Evolutionary conservation across 202 grass and related monocot genomes (phyloP).

Genomic region (Zizania palustris): DNA sequence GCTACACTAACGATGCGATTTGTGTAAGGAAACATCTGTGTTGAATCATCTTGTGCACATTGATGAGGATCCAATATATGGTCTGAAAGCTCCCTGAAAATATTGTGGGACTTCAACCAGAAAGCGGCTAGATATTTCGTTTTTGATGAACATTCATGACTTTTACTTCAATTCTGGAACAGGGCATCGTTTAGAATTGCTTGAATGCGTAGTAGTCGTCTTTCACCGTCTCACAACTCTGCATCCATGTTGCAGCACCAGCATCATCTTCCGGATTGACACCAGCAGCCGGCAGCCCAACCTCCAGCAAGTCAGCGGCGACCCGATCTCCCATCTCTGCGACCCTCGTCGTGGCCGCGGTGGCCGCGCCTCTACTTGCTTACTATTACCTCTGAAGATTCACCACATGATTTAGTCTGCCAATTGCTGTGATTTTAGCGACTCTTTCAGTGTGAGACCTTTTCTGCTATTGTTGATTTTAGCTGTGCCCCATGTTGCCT

Average conservation of each 20-base stretch:
- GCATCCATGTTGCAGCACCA: slow-evolving; percentile 44
- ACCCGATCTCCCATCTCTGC: slow-evolving; percentile 11
- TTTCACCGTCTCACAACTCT: background rate
- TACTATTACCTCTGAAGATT: slow-evolving; percentile 40
- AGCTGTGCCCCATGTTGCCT: background rate
- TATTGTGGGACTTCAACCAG: no score
- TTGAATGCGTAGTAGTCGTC: background rate
- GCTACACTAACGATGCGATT: background rate
- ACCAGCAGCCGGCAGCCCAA: slow-evolving; percentile 20
- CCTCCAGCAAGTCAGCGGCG: slow-evolving; percentile 27
- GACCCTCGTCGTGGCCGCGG: background rate
- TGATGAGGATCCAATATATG: background rate
- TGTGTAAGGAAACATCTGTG: background rate
- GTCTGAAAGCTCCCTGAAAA: background rate
- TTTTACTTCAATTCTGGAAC: background rate
- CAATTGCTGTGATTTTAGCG: slow-evolving; percentile 4
- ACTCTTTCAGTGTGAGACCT: slow-evolving; percentile 1
- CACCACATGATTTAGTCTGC: background rate
- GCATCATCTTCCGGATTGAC: slow-evolving; percentile 32
- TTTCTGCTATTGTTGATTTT: slow-evolving; percentile 3
- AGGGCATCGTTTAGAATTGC: background rate
- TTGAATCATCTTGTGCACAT: background rate
- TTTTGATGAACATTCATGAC: background rate
- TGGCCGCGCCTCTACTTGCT: slow-evolving; percentile 33
- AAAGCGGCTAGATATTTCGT: background rate